phyloP scores from a whole-genome alignment of 495 filamentous ascomycete species.

The Penicillium chermesinum region DNA sequence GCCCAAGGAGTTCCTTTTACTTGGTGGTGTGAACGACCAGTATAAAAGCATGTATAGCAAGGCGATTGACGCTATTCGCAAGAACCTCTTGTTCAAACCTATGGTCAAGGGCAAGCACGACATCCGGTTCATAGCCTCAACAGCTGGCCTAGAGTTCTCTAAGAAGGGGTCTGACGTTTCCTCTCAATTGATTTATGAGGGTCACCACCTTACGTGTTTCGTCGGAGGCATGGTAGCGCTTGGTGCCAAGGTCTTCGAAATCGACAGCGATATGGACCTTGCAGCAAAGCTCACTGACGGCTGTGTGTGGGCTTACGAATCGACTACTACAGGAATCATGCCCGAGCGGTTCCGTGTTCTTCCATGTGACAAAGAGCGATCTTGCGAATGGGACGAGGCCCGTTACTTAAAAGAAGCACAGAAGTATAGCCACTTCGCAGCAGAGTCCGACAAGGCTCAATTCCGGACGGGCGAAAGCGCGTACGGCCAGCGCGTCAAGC shows the following conservation, averaged over 20 bases:
- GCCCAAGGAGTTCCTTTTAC: conserved; percentile 69
- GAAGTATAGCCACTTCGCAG: conserved; percentile 31
- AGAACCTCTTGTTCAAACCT: conserved; percentile 77
- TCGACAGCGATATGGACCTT: conserved; percentile 74
- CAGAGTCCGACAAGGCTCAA: conserved; percentile 41
- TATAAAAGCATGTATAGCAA: conserved; percentile 79
- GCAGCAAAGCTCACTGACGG: conserved; percentile 82
- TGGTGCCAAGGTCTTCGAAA: conserved; percentile 78
- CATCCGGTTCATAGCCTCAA: conserved; percentile 66
- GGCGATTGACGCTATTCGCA: conserved; percentile 61
- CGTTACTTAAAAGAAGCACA: conserved; percentile 46
- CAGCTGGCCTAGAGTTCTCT: conserved; percentile 35
- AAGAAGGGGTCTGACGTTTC: conserved; percentile 11
- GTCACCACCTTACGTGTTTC: conserved; percentile 82
- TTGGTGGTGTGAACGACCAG: conserved; percentile 76
- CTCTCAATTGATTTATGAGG: conserved; percentile 48
- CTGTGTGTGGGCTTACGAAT: conserved; percentile 90
- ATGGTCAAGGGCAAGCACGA: conserved; percentile 72
- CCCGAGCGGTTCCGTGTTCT: conserved; percentile 67
- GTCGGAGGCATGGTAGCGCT: conserved; percentile 91
- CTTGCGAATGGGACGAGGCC: conserved; percentile 76
- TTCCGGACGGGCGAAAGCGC: conserved; percentile 22
- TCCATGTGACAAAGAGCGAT: conserved; percentile 57
- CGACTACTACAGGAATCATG: conserved; percentile 81
- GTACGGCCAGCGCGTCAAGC: conserved; percentile 25